Base-by-base conservation (phyloP, 2,329 filamentous ascomycete species). In the Spiromastix sp. region DNA sequence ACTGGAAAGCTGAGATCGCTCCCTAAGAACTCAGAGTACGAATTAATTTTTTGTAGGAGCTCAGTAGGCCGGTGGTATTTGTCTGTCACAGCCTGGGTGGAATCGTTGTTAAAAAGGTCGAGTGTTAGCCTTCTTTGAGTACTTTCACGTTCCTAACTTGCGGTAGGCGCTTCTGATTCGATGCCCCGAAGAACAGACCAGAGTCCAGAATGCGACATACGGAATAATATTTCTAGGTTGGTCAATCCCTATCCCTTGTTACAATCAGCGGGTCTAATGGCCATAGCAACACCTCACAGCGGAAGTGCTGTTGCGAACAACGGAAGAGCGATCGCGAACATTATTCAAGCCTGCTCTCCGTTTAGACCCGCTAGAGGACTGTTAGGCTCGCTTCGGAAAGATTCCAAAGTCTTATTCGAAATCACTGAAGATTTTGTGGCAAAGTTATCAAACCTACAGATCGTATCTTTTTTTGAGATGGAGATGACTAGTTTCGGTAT, bases 1-100 rank as follows among this genome's bases (percentile, higher is more conserved):
- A n/a, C 11, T 4, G 31, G 7, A 11, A 17, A 33, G 31, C 10
- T 11, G 10, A 29, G 13, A 29, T 29, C 27, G 11, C 13, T 15
- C 27, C 16, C 27, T 9, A 15, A 9, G 9, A 29, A n/a, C 11
- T 15, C 9, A 3, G 13, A 1, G 16, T 15, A 15, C 11, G 3
- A 12, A 15, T 15, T 29, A 13, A 29, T 9, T 8, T 12, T n/a
- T n/a, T 29, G 21, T 15, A 29, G 27, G 10, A 11, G 13, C 9
- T n/a, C 9, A 29, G 13, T 12, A 47, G 55, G 21, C 57, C 57
- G 6, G 52, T 62, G 24, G 54, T 61, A 25, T 61, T 62, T 37
- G 32, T 62, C 30, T 60, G 57, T 38, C 57, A 62, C 47, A 52
- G 55, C 12, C 36, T 61, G 28, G 58, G 59, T 7, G 57, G 58